phyloP scores from a whole-genome alignment of 495 filamentous ascomycete species.

The Stereocaulon alpinum region DNA sequence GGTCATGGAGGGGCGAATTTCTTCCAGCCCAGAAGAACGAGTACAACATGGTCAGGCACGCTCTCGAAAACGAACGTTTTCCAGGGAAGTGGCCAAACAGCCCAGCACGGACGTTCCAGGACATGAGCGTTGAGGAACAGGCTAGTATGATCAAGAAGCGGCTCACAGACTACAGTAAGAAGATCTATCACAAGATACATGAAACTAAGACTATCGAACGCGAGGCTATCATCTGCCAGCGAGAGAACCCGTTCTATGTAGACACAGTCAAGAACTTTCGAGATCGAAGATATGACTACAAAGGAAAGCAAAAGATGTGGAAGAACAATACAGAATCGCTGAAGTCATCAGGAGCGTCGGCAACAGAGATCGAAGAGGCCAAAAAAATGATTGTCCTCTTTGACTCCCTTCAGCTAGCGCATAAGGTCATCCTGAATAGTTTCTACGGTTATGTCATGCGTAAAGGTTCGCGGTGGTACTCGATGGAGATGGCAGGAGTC shows the following conservation, averaged over 20 bases:
- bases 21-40: conserved; percentile 91
- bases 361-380: conserved; percentile 74
- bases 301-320: conserved; percentile 96
- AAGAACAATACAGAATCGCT: conserved; percentile 87
- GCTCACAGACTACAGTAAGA: conserved; percentile 87
- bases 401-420: conserved; percentile 90
- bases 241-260: conserved; percentile 98
- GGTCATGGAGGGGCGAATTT: conserved; percentile 98
- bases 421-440: conserved; percentile 98
- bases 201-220: conserved; percentile 86
- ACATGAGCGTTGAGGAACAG: conserved; percentile 77
- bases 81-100: conserved; percentile 61
- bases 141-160: conserved; percentile 73
- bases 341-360: conserved; percentile 66
- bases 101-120: conserved; percentile 65
- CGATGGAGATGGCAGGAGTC: conserved; percentile 99
- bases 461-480: conserved; percentile 98
- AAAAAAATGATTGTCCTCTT: conserved; percentile 99
- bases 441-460: conserved; percentile 99
- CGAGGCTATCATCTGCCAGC: conserved; percentile 95
- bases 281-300: conserved; percentile 95
- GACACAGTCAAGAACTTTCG: conserved; percentile 91
- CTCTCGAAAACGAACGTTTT: conserved; percentile 88
- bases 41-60: conserved; percentile 96
- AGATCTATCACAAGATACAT: conserved; percentile 99